These are phyloP conservation scores for Termitomyces eurrhizus DNA, from an alignment of 768 basidiomycete species.

Conservation along the genomic window DNA sequence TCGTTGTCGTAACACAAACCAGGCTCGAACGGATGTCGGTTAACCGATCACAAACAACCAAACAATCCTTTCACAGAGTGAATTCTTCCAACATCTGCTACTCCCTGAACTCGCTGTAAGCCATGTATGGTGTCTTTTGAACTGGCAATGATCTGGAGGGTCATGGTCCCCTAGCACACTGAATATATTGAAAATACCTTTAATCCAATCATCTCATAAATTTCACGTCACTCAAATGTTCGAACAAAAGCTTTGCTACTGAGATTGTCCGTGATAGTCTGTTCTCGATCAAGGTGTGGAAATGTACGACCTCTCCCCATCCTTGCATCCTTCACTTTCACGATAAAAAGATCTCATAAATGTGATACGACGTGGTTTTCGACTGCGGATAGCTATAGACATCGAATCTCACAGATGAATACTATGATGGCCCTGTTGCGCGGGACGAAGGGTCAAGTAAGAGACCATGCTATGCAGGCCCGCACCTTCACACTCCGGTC, in stretches of 20 bases:
- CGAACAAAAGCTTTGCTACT: not conserved
- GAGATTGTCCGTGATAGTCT: not conserved
- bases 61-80: not conserved
- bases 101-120: not conserved
- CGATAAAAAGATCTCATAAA: not conserved
- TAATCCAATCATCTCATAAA: not conserved
- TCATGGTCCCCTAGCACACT: too few relatives aligned
- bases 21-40: conserved; percentile 19
- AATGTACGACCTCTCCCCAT: not conserved
- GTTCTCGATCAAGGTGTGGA: not conserved
- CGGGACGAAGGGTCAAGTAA: too few relatives aligned
- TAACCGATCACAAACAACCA: conserved; percentile 17
- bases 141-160: not conserved
- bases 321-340: not conserved
- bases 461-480: too few relatives aligned
- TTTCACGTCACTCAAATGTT: not conserved
- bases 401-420: not conserved
- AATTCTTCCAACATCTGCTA: too few relatives aligned
- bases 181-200: not conserved
- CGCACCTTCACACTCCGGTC: too few relatives aligned
- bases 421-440: too few relatives aligned
- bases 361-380: not conserved
- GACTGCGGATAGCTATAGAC: not conserved
- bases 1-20: conserved; percentile 26
- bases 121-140: not conserved